phyloP scores from a whole-genome alignment of 495 filamentous ascomycete species.

The Neurospora sp. region DNA sequence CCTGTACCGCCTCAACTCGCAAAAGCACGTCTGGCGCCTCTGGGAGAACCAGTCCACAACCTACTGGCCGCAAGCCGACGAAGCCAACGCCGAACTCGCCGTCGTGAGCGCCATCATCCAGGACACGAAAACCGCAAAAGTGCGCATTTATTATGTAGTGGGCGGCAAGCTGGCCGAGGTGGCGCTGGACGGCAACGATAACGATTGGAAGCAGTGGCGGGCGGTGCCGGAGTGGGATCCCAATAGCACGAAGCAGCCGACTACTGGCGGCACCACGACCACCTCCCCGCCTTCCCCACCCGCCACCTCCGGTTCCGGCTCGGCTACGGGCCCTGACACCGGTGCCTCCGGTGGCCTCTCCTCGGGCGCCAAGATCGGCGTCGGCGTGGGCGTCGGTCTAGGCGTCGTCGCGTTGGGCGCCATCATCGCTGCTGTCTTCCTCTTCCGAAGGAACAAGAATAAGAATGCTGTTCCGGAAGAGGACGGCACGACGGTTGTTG shows the following conservation, averaged over 20 bases:
- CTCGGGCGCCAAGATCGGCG: slow-evolving; percentile 25
- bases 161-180: slow-evolving; percentile 22
- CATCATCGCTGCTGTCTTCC: slow-evolving; percentile 15
- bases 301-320: not conserved
- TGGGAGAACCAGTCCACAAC: slow-evolving; percentile 11
- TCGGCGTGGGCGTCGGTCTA: slow-evolving; percentile 26
- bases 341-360: slow-evolving; percentile 15
- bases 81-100: slow-evolving; percentile 21
- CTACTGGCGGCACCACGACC: not conserved
- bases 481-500: slow-evolving; percentile 4
- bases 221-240: slow-evolving; percentile 3
- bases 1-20: slow-evolving; percentile 20
- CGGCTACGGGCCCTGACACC: not conserved
- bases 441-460: slow-evolving; percentile 12
- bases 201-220: slow-evolving; percentile 15
- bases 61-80: slow-evolving; percentile 27
- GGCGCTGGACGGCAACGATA: slow-evolving; percentile 10
- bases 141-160: slow-evolving; percentile 27
- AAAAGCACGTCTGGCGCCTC: slow-evolving; percentile 15
- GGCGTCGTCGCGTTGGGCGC: slow-evolving; percentile 17
- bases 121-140: slow-evolving; percentile 11
- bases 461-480: not conserved
- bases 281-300: not conserved
- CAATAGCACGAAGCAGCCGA: not conserved
- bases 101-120: slow-evolving; percentile 7